A percentile compares a stretch with the other conserved stretches of the same genome.
phyloP scores from a whole-genome alignment of 768 basidiomycete species.

The Tricholoma terreum region DNA sequence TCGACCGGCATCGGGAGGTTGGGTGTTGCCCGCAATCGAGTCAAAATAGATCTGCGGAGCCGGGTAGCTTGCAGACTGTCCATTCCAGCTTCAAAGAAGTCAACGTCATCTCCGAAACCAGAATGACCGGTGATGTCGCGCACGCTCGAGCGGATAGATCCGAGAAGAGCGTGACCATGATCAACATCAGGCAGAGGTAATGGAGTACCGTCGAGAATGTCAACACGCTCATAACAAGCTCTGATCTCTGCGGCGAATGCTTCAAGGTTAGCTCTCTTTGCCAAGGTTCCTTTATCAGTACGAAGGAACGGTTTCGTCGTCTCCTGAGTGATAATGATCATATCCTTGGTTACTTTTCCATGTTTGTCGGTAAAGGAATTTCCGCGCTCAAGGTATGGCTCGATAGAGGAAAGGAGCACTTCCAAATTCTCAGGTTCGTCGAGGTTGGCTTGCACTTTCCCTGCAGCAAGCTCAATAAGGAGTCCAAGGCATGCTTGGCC shows the following conservation, averaged over 20 bases:
- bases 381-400: slow-evolving; percentile 30
- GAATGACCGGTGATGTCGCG: slow-evolving; percentile 14
- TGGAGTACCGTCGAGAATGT: slow-evolving; percentile 18
- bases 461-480: slow-evolving; percentile 30
- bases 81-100: slow-evolving; percentile 41
- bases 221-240: slow-evolving; percentile 28
- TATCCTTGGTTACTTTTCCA: slow-evolving; percentile 34
- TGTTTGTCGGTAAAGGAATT: slow-evolving; percentile 37
- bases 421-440: slow-evolving; percentile 13
- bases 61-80: slow-evolving; percentile 37
- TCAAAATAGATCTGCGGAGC: slow-evolving; percentile 29
- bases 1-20: slow-evolving; percentile 14
- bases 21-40: slow-evolving; percentile 21
- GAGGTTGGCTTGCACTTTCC: slow-evolving; percentile 12
- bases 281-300: slow-evolving; percentile 38
- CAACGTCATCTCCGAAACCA: slow-evolving; percentile 21
- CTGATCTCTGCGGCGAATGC: slow-evolving; percentile 34
- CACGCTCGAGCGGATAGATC: slow-evolving; percentile 22
- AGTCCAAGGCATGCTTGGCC: slow-evolving; percentile 33
- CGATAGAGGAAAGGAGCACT: slow-evolving; percentile 21
- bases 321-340: slow-evolving; percentile 35
- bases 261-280: slow-evolving; percentile 29
- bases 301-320: slow-evolving; percentile 29
- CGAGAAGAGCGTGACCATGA: slow-evolving; percentile 17
- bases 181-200: slow-evolving; percentile 22